Evolutionary conservation across 805 yeast genomes (phyloP), one percentile per base, ranked within the genome.

Genomic region (Sungouiozyma intestinalis): DNA sequence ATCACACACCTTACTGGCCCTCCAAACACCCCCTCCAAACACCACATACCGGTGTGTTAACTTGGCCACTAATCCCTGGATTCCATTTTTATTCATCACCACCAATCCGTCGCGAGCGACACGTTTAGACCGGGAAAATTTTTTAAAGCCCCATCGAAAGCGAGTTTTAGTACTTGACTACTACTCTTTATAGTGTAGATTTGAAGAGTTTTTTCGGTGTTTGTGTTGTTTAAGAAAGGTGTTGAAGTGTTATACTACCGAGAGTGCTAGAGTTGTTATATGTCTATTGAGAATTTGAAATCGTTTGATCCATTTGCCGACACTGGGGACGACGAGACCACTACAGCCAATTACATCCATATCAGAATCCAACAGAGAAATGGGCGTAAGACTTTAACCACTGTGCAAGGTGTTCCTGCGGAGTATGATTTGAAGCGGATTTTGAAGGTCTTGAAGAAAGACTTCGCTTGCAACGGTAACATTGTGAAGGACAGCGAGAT

Each of bases 311-410:
- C 98, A 50, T 90, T 90, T 81, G 97, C 97, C 81, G 98, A 90
- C 70, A 88, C 97, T 71, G 97, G 97, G 75, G 97, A 90, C 78
- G 94, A 92, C 72, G 96, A 90, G 68, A 83, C 95, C 57, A 90
- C 90, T 71, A 84, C 94, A 62, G 79, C 94, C 46, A 87, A 85
- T 74, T 86, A 88, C 72, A 85, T 90, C 68, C 98, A 88, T 70
- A 83, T 90, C 67, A 94, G 98, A 76, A 90, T 94, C 66, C 98
- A 90, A 72, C 98, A 90, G 74, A 90, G 98, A 76, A 90, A 92
- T 73, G 98, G 98, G 65, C 88, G 97, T 73, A 90, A 90, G 72
- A 90, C 97, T 50, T 78, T 90, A 65, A 90, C 98, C 53, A 90
- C 98, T 35, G 97, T 90, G 48, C 97, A 92, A 72, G 98, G 98